Conservation (phyloP, 805 yeast genomes). For the Kodamaea laetipori region DNA sequence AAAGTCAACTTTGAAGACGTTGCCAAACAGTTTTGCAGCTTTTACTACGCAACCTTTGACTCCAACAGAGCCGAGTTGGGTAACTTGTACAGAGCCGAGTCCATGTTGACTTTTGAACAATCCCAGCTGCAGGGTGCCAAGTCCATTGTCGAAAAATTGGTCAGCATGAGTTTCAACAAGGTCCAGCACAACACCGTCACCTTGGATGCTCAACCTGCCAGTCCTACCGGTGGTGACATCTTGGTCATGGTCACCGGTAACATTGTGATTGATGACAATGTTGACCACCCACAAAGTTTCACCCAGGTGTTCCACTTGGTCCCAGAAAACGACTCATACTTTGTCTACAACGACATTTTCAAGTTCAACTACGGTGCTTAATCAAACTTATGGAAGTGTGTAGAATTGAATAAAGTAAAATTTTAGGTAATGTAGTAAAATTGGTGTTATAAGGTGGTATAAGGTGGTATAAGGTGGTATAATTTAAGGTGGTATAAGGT, state of each 20-base stretch:
- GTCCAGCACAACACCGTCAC: slow-evolving; percentile 93
- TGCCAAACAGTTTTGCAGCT: slow-evolving; percentile 82
- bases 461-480: too few species aligned
- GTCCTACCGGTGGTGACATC: slow-evolving; percentile 88
- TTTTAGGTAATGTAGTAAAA: too few species aligned
- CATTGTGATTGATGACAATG: slow-evolving; percentile 88
- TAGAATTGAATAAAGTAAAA: too few species aligned
- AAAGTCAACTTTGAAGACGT: slow-evolving; percentile 48
- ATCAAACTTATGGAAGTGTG: slow-evolving; percentile 39
- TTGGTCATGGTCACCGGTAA: slow-evolving; percentile 98
- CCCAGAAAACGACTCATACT: slow-evolving; percentile 89
- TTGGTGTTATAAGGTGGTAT: too few species aligned
- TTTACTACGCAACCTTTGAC: slow-evolving; percentile 95
- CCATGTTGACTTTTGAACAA: slow-evolving; percentile 96
- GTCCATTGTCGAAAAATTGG: slow-evolving; percentile 88
- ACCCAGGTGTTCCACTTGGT: slow-evolving; percentile 97
- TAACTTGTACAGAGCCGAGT: slow-evolving; percentile 91
- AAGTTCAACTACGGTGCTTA: slow-evolving; percentile 70
- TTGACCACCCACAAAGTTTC: slow-evolving; percentile 92
- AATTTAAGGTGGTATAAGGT: too few species aligned
- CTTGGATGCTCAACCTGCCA: slow-evolving; percentile 96
- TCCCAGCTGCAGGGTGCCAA: slow-evolving; percentile 93
- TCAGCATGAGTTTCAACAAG: slow-evolving; percentile 85
- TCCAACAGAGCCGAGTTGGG: slow-evolving; percentile 90
- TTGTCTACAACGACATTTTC: slow-evolving; percentile 94